Evolutionary conservation across 176 grass and related monocot species (phyloP).

Genomic region (Hyparrhenia diplandra): DNA sequence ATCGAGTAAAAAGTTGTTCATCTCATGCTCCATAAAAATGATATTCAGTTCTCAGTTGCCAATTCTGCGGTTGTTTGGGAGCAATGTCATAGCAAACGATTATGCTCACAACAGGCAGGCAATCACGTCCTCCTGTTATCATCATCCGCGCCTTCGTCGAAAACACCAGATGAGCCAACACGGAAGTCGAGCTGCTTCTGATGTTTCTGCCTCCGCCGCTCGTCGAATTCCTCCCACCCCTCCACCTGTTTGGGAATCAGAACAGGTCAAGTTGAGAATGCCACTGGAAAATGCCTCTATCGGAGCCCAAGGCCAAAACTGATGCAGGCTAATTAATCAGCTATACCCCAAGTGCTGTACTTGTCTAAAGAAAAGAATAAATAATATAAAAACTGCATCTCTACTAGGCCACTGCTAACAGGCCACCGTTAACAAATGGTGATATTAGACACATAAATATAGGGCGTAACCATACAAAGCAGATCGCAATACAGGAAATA

Average conservation of each 20-base stretch:
- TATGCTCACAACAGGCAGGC: neutral
- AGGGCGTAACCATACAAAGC: neutral
- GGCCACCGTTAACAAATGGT: neutral
- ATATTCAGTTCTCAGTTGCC: neutral
- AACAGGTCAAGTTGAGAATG: neutral
- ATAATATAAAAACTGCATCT: neutral
- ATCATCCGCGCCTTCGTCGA: slow-evolving; percentile 96
- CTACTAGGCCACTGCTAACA: neutral
- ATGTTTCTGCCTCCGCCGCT: slow-evolving; percentile 76
- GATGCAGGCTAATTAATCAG: neutral
- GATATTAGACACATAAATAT: neutral
- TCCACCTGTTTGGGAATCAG: slow-evolving; percentile 44
- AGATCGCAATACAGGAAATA: neutral
- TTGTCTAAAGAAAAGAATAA: neutral
- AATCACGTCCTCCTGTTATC: slow-evolving; percentile 33
- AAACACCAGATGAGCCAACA: slow-evolving; percentile 84
- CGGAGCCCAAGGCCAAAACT: neutral
- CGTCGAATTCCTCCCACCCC: slow-evolving; percentile 90
- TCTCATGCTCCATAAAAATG: neutral
- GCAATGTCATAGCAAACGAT: neutral
- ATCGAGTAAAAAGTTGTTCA: neutral
- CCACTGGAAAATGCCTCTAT: neutral
- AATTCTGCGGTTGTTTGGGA: neutral
- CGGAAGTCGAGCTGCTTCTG: slow-evolving; percentile 96
- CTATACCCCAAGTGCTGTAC: neutral